These are phyloP conservation scores for Cercospora sojina DNA, from an alignment of 2,329 filamentous ascomycete genomes.

Conservation along the genomic window DNA sequence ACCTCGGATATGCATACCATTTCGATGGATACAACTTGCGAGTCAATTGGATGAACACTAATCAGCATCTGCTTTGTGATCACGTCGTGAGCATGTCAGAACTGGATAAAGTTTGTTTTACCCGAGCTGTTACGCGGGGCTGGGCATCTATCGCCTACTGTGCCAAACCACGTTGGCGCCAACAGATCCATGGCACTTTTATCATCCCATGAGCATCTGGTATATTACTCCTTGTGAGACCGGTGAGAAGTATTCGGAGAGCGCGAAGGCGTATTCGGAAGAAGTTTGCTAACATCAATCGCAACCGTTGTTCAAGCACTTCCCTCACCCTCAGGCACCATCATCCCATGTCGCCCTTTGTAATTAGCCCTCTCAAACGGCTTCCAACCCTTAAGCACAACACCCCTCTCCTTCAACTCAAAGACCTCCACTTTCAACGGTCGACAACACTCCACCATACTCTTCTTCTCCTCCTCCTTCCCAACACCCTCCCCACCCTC, in stretches of 20 bases:
- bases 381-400: slow-evolving; percentile 62
- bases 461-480: slow-evolving; percentile 62
- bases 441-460: slow-evolving; percentile 69
- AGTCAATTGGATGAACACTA: not conserved
- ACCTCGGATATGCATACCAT: not conserved
- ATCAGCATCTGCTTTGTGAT: not conserved
- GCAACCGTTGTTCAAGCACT: not conserved
- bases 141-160: not conserved
- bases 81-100: not conserved
- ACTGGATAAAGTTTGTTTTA: not conserved
- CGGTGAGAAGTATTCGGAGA: too few relatives aligned
- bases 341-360: slow-evolving; percentile 64
- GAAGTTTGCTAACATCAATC: not conserved
- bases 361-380: slow-evolving; percentile 62
- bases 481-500: slow-evolving; percentile 51
- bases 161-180: too few relatives aligned
- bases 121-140: not conserved
- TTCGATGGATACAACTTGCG: not conserved
- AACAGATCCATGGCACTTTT: too few relatives aligned
- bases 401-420: slow-evolving; percentile 44
- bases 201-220: too few relatives aligned
- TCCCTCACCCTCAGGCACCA: slow-evolving; percentile 46
- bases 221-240: too few relatives aligned
- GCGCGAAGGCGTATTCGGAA: too few relatives aligned
- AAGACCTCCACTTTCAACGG: slow-evolving; percentile 75